phyloP scores from a whole-genome alignment of 2,329 filamentous ascomycete species.

The Colletotrichum endophyticum region DNA sequence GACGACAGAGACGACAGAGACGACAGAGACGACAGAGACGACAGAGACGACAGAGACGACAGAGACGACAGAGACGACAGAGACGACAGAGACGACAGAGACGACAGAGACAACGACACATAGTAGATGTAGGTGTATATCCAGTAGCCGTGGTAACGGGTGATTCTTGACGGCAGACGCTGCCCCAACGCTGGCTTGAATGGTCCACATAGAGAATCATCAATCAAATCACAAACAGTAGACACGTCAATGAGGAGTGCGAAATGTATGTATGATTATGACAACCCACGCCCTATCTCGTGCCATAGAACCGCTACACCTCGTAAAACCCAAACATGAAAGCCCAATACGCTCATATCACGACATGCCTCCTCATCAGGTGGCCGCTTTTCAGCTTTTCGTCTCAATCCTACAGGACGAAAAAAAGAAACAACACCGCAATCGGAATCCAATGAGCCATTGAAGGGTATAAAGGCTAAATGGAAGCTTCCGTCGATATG shows the following conservation, averaged over 20 bases:
- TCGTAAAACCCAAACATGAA: background rate
- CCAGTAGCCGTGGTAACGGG: no score
- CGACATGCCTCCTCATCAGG: background rate
- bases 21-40: no score
- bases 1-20: no score
- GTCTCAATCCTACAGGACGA: background rate
- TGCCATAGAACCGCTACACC: background rate
- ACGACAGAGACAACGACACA: no score
- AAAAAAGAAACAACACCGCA: background rate
- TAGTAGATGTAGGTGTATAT: no score
- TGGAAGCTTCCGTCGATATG: background rate
- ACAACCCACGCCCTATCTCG: background rate
- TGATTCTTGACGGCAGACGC: background rate
- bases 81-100: no score
- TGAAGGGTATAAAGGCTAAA: background rate
- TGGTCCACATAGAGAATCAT: rapidly evolving
- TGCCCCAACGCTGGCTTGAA: rapidly evolving
- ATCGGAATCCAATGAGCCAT: background rate
- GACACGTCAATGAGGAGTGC: background rate
- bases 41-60: no score
- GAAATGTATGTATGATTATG: slow-evolving; percentile 2
- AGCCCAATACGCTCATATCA: background rate
- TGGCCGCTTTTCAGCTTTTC: background rate
- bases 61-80: no score
- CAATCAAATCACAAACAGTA: background rate